Conservation (phyloP, 345 rosid species). For the Heritiera littoralis region DNA sequence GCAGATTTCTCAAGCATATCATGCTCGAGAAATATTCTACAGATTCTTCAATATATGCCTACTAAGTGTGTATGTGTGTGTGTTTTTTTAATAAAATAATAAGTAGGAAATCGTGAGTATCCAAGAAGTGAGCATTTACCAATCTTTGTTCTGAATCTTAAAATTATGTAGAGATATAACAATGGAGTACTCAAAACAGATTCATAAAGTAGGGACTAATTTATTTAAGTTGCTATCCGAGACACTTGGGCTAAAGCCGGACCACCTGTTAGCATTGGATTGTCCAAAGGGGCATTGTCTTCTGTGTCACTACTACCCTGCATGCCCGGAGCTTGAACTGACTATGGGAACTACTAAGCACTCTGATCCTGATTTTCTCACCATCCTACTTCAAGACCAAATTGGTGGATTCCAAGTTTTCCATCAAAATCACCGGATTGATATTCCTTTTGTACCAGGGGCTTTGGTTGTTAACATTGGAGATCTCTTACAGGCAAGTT, state of each 20-base stretch:
- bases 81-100: too few species aligned
- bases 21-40: too few species aligned
- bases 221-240: conserved; percentile 35
- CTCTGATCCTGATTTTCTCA: conserved; percentile 49
- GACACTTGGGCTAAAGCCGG: conserved; percentile 48
- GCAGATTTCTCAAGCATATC: too few species aligned
- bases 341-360: conserved; percentile 53
- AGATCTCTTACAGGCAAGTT: conserved; percentile 25
- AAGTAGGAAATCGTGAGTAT: background rate
- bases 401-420: conserved; percentile 31
- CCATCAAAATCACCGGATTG: conserved; percentile 27
- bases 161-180: conserved; percentile 12
- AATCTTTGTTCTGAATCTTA: background rate
- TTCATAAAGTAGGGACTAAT: conserved; percentile 8
- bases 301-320: conserved; percentile 59
- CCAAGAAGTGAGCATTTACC: background rate
- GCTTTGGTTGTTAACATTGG: conserved; percentile 25
- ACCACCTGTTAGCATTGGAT: conserved; percentile 40
- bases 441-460: conserved; percentile 16
- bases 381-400: conserved; percentile 43
- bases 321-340: conserved; percentile 57
- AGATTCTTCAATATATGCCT: background rate
- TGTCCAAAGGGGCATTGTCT: conserved; percentile 40
- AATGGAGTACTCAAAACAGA: conserved; percentile 15
- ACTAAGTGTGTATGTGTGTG: background rate